Evolutionary conservation across 2,329 filamentous ascomycete species (phyloP).

Genomic region (Trichoderma guizhouense): DNA sequence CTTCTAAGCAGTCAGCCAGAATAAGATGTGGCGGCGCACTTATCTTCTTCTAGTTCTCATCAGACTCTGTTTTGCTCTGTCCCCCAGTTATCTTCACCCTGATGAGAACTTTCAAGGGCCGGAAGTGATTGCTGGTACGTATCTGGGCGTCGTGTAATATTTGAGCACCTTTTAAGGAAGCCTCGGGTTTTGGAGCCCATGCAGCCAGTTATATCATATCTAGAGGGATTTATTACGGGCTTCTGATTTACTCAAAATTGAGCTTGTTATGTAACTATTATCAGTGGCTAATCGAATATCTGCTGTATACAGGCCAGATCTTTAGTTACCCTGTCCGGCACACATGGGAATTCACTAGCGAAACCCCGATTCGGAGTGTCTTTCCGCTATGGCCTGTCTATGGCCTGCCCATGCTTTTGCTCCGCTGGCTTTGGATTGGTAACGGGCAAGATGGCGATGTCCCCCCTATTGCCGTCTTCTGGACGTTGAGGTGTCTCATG

Average conservation of each 20-base stretch:
- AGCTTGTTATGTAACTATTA: neutral
- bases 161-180: neutral
- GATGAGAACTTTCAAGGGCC: constrained; percentile 99
- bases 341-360: constrained; percentile 95
- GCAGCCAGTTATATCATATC: too few species aligned
- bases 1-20: constrained; percentile 20
- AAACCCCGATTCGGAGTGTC: constrained; percentile 85
- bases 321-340: constrained; percentile 85
- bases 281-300: neutral
- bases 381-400: constrained; percentile 97
- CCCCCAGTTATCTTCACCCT: constrained; percentile 93
- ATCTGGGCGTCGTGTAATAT: neutral
- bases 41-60: constrained; percentile 83
- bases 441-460: constrained; percentile 73
- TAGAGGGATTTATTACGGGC: neutral
- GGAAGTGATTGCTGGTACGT: constrained; percentile 90
- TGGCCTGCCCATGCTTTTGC: constrained; percentile 84
- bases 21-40: constrained; percentile 81
- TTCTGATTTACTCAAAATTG: neutral
- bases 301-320: constrained; percentile 65
- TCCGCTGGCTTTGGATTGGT: constrained; percentile 90
- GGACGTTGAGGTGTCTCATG: constrained; percentile 84
- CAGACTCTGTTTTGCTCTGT: constrained; percentile 89
- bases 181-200: neutral
- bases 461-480: constrained; percentile 83